phyloP scores from a whole-genome alignment of 495 filamentous ascomycete species.

The Penicillium malachiteum region DNA sequence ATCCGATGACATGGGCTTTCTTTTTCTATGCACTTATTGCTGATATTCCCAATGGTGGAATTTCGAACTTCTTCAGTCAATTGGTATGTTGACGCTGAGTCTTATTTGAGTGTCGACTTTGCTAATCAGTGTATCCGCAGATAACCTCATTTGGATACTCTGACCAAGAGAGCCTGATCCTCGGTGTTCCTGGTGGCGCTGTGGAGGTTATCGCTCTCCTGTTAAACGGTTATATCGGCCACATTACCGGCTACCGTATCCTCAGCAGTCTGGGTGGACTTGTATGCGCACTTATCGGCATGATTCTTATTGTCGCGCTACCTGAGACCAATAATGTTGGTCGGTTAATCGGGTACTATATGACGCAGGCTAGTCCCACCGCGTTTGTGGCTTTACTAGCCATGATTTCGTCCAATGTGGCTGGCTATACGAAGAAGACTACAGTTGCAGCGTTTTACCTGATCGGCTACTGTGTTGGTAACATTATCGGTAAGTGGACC shows the following conservation, averaged over 20 bases:
- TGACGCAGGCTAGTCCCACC: constrained; percentile 59
- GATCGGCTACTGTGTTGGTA: constrained; percentile 59
- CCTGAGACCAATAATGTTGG: constrained; percentile 58
- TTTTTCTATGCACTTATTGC: constrained; percentile 60
- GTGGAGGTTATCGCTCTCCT: constrained; percentile 64
- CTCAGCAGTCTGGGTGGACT: constrained; percentile 43
- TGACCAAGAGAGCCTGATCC: constrained; percentile 59
- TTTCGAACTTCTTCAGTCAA: constrained; percentile 73
- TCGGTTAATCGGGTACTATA: constrained; percentile 62
- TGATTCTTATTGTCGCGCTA: constrained; percentile 65
- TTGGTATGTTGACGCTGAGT: constrained; percentile 28
- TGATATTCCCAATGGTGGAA: constrained; percentile 66
- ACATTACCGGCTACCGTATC: constrained; percentile 56
- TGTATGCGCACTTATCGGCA: constrained; percentile 45
- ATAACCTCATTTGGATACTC: constrained; percentile 51
- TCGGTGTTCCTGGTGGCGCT: constrained; percentile 64
- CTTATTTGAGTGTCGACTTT: constrained; percentile 28
- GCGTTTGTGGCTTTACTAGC: constrained; percentile 45
- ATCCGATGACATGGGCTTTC: constrained; percentile 66
- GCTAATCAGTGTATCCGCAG: constrained; percentile 11
- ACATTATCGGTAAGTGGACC: constrained; percentile 42
- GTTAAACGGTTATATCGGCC: constrained; percentile 58
- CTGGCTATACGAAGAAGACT: constrained; percentile 75
- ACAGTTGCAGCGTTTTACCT: constrained; percentile 69
- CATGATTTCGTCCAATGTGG: constrained; percentile 64